A percentile compares a stretch with the other conserved stretches of the same genome.
These are phyloP conservation scores for Phlebiopsis gigantea DNA, from an alignment of 768 basidiomycete species.

Conservation along the genomic window DNA sequence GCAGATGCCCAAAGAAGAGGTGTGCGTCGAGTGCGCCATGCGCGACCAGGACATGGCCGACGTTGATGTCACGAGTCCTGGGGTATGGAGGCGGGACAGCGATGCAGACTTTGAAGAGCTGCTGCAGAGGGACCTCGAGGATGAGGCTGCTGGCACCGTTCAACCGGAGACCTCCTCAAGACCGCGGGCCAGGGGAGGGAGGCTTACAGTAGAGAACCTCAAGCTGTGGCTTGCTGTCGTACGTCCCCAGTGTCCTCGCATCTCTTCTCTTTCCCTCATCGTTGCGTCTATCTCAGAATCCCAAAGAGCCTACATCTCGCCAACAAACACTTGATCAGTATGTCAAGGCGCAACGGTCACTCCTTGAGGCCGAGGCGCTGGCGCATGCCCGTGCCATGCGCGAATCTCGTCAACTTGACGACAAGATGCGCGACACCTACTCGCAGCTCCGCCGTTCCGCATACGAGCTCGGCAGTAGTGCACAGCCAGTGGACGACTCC, in stretches of 20 bases:
- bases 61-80: slow-evolving; percentile 80
- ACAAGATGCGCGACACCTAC: slow-evolving; percentile 73
- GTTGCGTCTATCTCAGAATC: slow-evolving; percentile 53
- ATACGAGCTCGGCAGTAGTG: slow-evolving; percentile 55
- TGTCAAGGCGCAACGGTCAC: slow-evolving; percentile 71
- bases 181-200: slow-evolving; percentile 61
- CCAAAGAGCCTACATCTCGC: slow-evolving; percentile 80
- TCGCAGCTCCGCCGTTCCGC: slow-evolving; percentile 75
- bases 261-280: not conserved
- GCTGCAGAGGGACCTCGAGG: slow-evolving; percentile 64
- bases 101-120: slow-evolving; percentile 80
- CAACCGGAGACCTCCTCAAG: slow-evolving; percentile 48
- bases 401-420: slow-evolving; percentile 73
- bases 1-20: slow-evolving; percentile 60
- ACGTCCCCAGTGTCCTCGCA: slow-evolving; percentile 25
- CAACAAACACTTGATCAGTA: slow-evolving; percentile 80
- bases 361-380: slow-evolving; percentile 78
- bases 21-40: slow-evolving; percentile 98
- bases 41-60: slow-evolving; percentile 98
- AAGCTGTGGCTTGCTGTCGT: slow-evolving; percentile 78
- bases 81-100: slow-evolving; percentile 89
- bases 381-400: slow-evolving; percentile 76
- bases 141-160: slow-evolving; percentile 47
- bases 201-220: slow-evolving; percentile 71
- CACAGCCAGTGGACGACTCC: slow-evolving; percentile 45